Conservation (phyloP, 192 early-diverging fungal species). For the Gaertneriomyces sp. region DNA sequence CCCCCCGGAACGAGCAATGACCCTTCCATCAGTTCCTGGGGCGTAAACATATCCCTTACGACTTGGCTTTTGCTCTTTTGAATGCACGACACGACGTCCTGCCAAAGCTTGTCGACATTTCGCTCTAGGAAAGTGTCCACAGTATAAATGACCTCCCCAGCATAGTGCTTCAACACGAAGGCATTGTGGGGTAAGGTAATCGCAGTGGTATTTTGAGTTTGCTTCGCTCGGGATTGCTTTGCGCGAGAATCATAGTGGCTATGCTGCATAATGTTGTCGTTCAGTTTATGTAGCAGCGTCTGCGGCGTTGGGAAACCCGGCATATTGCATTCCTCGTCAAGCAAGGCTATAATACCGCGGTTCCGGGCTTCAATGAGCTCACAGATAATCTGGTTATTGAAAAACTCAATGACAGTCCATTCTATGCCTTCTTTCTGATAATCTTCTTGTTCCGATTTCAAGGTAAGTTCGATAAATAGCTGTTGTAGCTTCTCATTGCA, state of each 20-base stretch:
- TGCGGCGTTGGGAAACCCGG: constrained; percentile 22
- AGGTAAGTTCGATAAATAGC: constrained; percentile 91
- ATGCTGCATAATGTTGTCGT: constrained; percentile 26
- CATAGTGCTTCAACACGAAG: constrained; percentile 69
- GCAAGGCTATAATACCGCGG: constrained; percentile 22
- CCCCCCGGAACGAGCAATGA: not conserved
- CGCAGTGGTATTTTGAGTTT: constrained; percentile 20
- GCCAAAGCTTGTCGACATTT: constrained; percentile 81
- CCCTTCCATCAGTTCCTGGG: not conserved
- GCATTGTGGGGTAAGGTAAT: constrained; percentile 15
- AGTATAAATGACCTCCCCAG: constrained; percentile 80
- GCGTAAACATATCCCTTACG: constrained; percentile 52
- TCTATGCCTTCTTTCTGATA: constrained; percentile 63
- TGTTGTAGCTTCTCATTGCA: constrained; percentile 95
- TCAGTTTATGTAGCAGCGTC: constrained; percentile 29
- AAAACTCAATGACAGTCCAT: constrained; percentile 76
- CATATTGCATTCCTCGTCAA: constrained; percentile 30
- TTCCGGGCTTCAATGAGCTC: constrained; percentile 74
- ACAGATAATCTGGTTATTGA: constrained; percentile 93
- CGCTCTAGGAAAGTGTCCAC: constrained; percentile 83
- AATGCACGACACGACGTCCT: constrained; percentile 74
- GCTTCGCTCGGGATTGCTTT: constrained; percentile 17
- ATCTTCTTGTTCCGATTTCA: constrained; percentile 94
- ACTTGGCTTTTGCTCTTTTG: constrained; percentile 64
- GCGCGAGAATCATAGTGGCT: constrained; percentile 26